Base-by-base conservation (phyloP, 208 protist genomes). In the Wallacemonas collosoma region DNA sequence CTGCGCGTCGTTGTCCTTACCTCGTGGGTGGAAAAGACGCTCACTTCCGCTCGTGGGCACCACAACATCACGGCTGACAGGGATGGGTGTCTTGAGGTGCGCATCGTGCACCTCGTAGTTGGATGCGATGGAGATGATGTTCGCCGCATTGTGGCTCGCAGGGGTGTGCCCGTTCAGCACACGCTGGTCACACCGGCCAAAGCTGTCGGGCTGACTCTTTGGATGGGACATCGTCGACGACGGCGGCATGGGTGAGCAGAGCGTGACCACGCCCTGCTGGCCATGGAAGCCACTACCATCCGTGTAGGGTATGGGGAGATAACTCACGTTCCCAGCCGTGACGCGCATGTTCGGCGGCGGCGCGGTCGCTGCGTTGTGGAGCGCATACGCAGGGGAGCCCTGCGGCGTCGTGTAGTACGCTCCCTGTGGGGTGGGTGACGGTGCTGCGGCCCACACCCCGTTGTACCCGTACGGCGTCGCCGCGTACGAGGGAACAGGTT, bases 51-150 rank as follows among this genome's bases (percentile, higher is more conserved):
- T 56, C 26, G 85, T 88, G 5, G 81, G 65, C 50, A 82, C 75
- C 36, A 91, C 79, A 41, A 82, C 81, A 71, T 47, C 57, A n/a
- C 65, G 75, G 4, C 58, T 73, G 17, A 94, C 82, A 26, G 76
- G 43, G 47, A 92, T 84, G 54, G 87, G 85, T 0, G 81, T 80
- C 78, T 92, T 95, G 17, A 92, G 78, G 61, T 89, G 77, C 56
- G 77, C 89, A 68, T 93, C 89, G 75, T 91, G 81, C 45, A 87
- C 85, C 68, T 93, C 87, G 79, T 85, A 93, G 8, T 26, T 5
- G 43, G 43, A 44, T 3, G 40, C 60, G 41, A 12, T 17, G 3
- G 60, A 38, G 41, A 14, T 6, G 41, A 41, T 8, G 26, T 44
- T 11, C 15, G 12, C 38, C 5, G 39, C 35, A 6, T n/a, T n/a